phyloP scores from a whole-genome alignment of 2,329 filamentous ascomycete species.

The Macrophomina tecta region DNA sequence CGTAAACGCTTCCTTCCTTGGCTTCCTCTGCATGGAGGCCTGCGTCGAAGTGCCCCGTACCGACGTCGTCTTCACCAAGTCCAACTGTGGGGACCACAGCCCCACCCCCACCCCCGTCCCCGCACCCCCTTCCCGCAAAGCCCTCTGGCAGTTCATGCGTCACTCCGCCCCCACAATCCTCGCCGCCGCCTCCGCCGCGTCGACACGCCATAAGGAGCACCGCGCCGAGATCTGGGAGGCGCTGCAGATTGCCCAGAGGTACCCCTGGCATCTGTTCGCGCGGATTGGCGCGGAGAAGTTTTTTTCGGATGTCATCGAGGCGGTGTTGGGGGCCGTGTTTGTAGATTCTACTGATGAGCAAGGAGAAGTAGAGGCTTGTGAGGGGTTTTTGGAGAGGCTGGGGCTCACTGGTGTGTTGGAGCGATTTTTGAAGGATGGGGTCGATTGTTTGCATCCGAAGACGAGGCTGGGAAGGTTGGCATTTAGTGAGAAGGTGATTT shows the following conservation, averaged over 20 bases:
- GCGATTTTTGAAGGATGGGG: slow-evolving; percentile 60
- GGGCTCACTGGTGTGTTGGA: slow-evolving; percentile 70
- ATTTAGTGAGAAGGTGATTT: slow-evolving; percentile 59
- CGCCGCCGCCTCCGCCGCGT: slow-evolving; percentile 45
- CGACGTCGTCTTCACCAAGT: slow-evolving; percentile 31
- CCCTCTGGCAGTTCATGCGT: slow-evolving; percentile 75
- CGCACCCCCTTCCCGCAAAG: slow-evolving; percentile 36
- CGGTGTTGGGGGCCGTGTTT: slow-evolving; percentile 80
- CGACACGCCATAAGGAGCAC: slow-evolving; percentile 55
- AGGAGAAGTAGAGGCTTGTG: slow-evolving; percentile 55
- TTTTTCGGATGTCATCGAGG: slow-evolving; percentile 83
- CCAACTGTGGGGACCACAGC: background rate
- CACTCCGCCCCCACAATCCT: slow-evolving; percentile 59
- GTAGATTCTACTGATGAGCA: slow-evolving; percentile 65
- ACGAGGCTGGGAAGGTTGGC: slow-evolving; percentile 70
- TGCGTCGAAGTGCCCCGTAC: slow-evolving; percentile 43
- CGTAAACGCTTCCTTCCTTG: slow-evolving; percentile 81
- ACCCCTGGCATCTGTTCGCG: slow-evolving; percentile 79
- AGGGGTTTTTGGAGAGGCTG: slow-evolving; percentile 64
- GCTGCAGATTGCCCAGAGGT: slow-evolving; percentile 59
- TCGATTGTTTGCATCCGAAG: slow-evolving; percentile 68
- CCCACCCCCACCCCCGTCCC: background rate
- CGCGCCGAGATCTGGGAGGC: slow-evolving; percentile 57
- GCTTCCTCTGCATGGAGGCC: slow-evolving; percentile 73
- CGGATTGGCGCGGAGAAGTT: slow-evolving; percentile 74